Conservation (phyloP, 495 filamentous ascomycete genomes). For the Penicillium mononematosum region DNA sequence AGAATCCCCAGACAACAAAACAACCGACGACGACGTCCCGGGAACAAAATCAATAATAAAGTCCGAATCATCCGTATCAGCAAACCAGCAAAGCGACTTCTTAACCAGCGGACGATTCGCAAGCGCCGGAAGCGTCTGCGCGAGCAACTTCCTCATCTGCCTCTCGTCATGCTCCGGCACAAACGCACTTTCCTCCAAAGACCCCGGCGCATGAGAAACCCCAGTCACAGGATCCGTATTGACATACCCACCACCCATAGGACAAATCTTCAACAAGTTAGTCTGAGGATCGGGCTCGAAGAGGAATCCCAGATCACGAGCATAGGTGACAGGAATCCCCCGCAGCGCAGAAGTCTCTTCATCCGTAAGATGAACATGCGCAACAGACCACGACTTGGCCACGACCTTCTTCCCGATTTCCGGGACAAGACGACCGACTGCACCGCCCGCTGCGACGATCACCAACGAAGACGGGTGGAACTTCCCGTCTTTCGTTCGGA, state of each 20-base stretch:
- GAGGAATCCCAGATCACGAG: conserved; percentile 57
- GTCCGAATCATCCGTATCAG: conserved; percentile 56
- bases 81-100: conserved; percentile 57
- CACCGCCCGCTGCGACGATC: conserved; percentile 48
- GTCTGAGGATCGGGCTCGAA: conserved; percentile 58
- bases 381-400: conserved; percentile 53
- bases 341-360: conserved; percentile 50
- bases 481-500: conserved; percentile 38
- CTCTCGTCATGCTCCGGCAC: conserved; percentile 51
- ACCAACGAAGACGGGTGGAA: conserved; percentile 38
- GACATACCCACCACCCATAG: conserved; percentile 53
- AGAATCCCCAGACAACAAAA: conserved; percentile 53
- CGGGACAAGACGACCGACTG: conserved; percentile 43
- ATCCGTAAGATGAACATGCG: conserved; percentile 53
- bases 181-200: conserved; percentile 36
- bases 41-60: conserved; percentile 59
- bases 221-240: conserved; percentile 43
- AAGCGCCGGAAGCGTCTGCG: conserved; percentile 49
- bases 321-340: conserved; percentile 55
- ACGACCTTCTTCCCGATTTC: conserved; percentile 42
- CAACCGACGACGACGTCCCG: conserved; percentile 40
- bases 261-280: conserved; percentile 54
- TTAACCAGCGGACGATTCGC: conserved; percentile 49
- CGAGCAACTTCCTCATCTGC: conserved; percentile 44
- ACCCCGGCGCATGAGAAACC: conserved; percentile 32